Conservation (phyloP, 805 yeast genomes). For the Barnettozyma californica region DNA sequence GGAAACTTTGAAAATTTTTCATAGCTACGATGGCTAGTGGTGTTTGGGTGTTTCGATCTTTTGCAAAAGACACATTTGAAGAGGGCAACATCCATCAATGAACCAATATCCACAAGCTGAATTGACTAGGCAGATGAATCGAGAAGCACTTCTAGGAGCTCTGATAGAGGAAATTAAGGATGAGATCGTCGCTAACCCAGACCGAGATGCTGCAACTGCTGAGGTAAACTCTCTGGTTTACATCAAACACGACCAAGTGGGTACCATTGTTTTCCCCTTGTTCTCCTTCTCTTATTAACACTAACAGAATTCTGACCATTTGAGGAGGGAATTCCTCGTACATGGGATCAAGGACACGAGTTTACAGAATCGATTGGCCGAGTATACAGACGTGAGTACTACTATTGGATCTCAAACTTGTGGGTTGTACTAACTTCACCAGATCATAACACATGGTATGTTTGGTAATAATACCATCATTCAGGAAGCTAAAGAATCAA, state of each 20-base stretch:
- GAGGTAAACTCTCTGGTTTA: constrained; percentile 7
- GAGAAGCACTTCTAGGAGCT: not conserved
- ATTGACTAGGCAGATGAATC: not conserved
- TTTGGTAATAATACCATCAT: constrained; percentile 9
- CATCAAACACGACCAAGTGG: constrained; percentile 12
- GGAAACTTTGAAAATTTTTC: not conserved
- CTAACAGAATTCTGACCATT: constrained; percentile 3
- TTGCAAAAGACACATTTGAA: not conserved
- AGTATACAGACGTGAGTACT: constrained; percentile 9
- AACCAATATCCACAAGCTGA: not conserved
- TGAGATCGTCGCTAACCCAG: constrained; percentile 2
- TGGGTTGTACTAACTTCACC: not conserved
- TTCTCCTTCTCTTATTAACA: not conserved
- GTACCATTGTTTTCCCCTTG: not conserved
- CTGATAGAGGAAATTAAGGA: not conserved
- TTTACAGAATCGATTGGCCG: not conserved
- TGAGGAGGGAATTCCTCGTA: constrained; percentile 1
- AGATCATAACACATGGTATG: constrained; percentile 4
- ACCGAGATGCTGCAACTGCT: constrained; percentile 6
- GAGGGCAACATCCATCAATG: not conserved
- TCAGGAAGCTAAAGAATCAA: constrained; percentile 7
- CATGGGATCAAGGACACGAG: not conserved
- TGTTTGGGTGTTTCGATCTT: not conserved
- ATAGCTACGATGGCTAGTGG: not conserved
- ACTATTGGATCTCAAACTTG: not conserved